Conservation (phyloP, 2,329 filamentous ascomycete species). For the Zasmidium angulare region DNA sequence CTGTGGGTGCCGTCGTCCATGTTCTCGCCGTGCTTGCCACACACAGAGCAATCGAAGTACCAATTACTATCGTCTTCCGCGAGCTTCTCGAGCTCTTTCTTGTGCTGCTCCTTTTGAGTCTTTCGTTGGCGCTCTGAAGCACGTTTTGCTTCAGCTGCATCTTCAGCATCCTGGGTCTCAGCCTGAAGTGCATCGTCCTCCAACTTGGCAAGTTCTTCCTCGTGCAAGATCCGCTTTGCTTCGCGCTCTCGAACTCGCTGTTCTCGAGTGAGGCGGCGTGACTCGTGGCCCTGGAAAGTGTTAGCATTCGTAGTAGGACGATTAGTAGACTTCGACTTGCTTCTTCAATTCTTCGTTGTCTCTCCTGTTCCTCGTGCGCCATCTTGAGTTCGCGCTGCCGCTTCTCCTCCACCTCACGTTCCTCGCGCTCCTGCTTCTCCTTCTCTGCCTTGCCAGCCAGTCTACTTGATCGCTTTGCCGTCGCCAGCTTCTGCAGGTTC, state of each 20-base stretch:
- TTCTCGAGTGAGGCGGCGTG: conserved; percentile 78
- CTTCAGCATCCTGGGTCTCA: conserved; percentile 47
- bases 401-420: conserved; percentile 68
- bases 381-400: conserved; percentile 63
- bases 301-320: conserved; percentile 24
- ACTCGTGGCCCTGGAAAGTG: conserved; percentile 65
- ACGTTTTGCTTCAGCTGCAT: conserved; percentile 48
- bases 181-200: conserved; percentile 55
- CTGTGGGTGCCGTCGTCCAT: conserved; percentile 89
- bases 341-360: conserved; percentile 65
- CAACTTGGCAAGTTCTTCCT: conserved; percentile 77
- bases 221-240: conserved; percentile 74
- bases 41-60: conserved; percentile 89
- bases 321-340: conserved; percentile 34
- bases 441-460: conserved; percentile 79
- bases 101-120: conserved; percentile 76
- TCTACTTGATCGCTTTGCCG: conserved; percentile 88
- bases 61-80: conserved; percentile 74
- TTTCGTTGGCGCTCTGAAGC: conserved; percentile 79
- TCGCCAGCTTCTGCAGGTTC: conserved; percentile 82
- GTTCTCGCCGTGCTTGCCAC: conserved; percentile 85
- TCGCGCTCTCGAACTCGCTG: conserved; percentile 84
- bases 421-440: conserved; percentile 70
- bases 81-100: conserved; percentile 72
- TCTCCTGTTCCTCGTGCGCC: conserved; percentile 59